A percentile compares a stretch with the other conserved stretches of the same genome.
Evolutionary conservation across 2,329 filamentous ascomycete genomes (phyloP).

Genomic region (Calonectria pteridis): DNA sequence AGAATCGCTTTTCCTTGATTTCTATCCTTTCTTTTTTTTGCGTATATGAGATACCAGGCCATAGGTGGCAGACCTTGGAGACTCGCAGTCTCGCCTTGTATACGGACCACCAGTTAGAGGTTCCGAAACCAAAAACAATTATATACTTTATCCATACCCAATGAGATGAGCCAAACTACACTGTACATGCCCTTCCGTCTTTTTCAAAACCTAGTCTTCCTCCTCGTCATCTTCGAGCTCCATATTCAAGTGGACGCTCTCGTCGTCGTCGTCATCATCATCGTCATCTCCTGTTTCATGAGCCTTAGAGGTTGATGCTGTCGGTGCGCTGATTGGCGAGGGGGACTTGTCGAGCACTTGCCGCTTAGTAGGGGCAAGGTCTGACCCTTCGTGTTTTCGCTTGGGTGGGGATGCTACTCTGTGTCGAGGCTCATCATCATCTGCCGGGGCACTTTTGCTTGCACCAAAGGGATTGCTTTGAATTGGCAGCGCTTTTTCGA

Average conservation of each 20-base stretch:
- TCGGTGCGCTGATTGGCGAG: slow-evolving; percentile 35
- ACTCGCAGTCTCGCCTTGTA: slow-evolving; percentile 33
- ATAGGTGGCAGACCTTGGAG: slow-evolving; percentile 28
- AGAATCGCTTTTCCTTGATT: slow-evolving; percentile 1
- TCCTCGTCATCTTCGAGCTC: slow-evolving; percentile 67
- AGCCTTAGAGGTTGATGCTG: slow-evolving; percentile 30
- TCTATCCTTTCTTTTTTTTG: not conserved
- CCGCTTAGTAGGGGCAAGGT: slow-evolving; percentile 53
- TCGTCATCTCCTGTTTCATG: slow-evolving; percentile 45
- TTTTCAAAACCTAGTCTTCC: slow-evolving; percentile 45
- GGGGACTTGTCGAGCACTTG: slow-evolving; percentile 53
- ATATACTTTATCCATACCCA: slow-evolving; percentile 33
- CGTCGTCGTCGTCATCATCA: slow-evolving; percentile 64
- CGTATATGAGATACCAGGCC: slow-evolving; percentile 23
- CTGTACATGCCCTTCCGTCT: slow-evolving; percentile 21
- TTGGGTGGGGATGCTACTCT: slow-evolving; percentile 50
- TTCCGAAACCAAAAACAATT: slow-evolving; percentile 29
- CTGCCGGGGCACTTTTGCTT: slow-evolving; percentile 31
- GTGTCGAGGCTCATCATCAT: slow-evolving; percentile 29
- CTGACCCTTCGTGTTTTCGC: slow-evolving; percentile 55
- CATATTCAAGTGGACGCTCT: slow-evolving; percentile 71
- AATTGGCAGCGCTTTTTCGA: slow-evolving; percentile 43
- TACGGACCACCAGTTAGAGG: slow-evolving; percentile 32
- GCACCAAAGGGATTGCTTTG: slow-evolving; percentile 54
- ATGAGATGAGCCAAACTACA: slow-evolving; percentile 24